phyloP scores from a whole-genome alignment of 345 rosid species.

The Clarkia xantiana region DNA sequence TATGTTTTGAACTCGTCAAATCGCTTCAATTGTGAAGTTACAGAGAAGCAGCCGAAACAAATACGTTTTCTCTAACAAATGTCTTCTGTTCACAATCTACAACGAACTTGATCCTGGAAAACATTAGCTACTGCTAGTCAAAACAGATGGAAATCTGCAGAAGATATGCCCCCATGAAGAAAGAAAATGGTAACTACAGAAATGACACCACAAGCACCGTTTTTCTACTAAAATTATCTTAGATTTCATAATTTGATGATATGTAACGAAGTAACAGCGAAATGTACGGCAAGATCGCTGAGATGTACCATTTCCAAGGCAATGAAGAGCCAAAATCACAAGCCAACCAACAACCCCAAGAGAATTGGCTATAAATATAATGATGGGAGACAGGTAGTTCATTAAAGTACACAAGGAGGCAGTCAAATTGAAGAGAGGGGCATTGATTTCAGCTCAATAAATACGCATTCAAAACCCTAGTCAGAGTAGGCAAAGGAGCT shows the following conservation, averaged over 20 bases:
- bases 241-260: no score
- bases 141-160: not conserved
- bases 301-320: constrained; percentile 19
- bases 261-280: constrained; percentile 3
- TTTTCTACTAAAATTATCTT: no score
- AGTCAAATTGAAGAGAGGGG: constrained; percentile 32
- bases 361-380: constrained; percentile 5
- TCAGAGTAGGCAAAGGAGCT: constrained; percentile 31
- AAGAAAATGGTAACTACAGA: not conserved
- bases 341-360: constrained; percentile 2
- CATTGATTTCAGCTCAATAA: constrained; percentile 56
- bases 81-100: no score
- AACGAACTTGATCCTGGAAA: constrained; percentile 8
- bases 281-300: constrained; percentile 1
- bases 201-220: no score
- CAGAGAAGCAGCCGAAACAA: no score
- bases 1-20: constrained; percentile 9
- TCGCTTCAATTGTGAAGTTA: constrained; percentile 1
- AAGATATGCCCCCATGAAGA: not conserved
- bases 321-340: constrained; percentile 4
- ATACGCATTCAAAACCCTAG: constrained; percentile 50
- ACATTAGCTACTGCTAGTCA: constrained; percentile 5
- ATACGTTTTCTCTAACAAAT: no score
- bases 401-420: constrained; percentile 16
- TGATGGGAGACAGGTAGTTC: no score